Conservation (phyloP, 2,329 filamentous ascomycete genomes). For the Colletotrichum navitas region DNA sequence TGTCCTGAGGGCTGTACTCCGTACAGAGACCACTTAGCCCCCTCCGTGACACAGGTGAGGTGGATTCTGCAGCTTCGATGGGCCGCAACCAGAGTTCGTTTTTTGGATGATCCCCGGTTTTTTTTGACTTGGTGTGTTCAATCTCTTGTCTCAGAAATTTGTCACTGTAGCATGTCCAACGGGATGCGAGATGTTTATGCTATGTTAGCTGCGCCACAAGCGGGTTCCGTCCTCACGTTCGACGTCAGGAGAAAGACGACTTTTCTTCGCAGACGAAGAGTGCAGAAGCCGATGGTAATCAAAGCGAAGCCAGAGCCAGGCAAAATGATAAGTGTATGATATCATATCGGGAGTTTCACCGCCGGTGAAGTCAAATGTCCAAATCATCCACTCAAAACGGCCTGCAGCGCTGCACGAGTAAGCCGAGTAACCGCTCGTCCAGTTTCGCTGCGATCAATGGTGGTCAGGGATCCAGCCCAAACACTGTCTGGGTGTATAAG, state of each 20-base stretch:
- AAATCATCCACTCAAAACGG: background rate
- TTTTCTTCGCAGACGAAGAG: background rate
- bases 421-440: background rate
- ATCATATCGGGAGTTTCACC: background rate
- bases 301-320: background rate
- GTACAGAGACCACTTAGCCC: background rate
- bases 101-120: conserved; percentile 16
- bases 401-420: background rate
- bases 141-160: conserved; percentile 34
- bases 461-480: background rate
- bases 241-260: background rate
- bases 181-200: background rate
- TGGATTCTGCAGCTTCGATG: conserved; percentile 10
- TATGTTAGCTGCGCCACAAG: background rate
- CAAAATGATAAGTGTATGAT: background rate
- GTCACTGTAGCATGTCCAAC: conserved; percentile 19
- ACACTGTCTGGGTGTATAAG: background rate
- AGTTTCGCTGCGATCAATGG: background rate
- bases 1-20: conserved; percentile 35
- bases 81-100: conserved; percentile 25
- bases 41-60: conserved; percentile 36
- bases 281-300: background rate
- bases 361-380: background rate
- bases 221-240: conserved; percentile 7
- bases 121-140: conserved; percentile 2